phyloP scores from a whole-genome alignment of 306 rosid genomes.

The Gillenia trifoliata region DNA sequence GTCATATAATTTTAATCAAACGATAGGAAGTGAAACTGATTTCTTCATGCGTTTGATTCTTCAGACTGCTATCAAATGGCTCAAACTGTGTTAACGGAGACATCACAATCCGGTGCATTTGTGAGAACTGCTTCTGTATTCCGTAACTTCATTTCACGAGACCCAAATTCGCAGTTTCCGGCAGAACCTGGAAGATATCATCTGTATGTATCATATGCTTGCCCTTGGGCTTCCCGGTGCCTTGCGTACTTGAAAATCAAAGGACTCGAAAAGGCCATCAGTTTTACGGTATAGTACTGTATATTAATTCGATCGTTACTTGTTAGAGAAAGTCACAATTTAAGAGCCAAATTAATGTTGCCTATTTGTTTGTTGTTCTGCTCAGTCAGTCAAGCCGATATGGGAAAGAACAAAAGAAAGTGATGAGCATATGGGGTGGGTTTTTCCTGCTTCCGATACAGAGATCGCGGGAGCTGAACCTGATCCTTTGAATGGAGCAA shows the following conservation, averaged over 20 bases:
- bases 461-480: conserved; percentile 78
- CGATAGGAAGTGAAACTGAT: background rate
- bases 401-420: conserved; percentile 74
- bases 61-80: conserved; percentile 57
- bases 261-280: conserved; percentile 76
- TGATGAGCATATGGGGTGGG: conserved; percentile 80
- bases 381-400: conserved; percentile 68
- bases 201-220: conserved; percentile 85
- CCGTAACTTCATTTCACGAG: conserved; percentile 56
- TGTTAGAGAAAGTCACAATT: too few relatives aligned
- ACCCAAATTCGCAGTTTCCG: conserved; percentile 52
- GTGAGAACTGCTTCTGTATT: conserved; percentile 77
- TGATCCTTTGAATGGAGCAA: conserved; percentile 74
- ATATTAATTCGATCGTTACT: background rate
- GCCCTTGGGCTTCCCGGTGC: conserved; percentile 98
- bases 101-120: conserved; percentile 75
- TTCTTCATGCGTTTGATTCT: conserved; percentile 16
- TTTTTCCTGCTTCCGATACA: conserved; percentile 59
- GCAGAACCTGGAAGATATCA: conserved; percentile 88
- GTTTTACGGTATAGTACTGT: conserved; percentile 50
- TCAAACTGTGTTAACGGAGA: conserved; percentile 65
- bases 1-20: background rate
- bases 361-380: background rate
- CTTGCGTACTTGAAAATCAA: conserved; percentile 77
- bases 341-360: background rate